Percentiles rank a stretch among this genome's conserved stretches.
Conservation (phyloP, 129 eudicot species). For the Heracleum sosnowskyi region DNA sequence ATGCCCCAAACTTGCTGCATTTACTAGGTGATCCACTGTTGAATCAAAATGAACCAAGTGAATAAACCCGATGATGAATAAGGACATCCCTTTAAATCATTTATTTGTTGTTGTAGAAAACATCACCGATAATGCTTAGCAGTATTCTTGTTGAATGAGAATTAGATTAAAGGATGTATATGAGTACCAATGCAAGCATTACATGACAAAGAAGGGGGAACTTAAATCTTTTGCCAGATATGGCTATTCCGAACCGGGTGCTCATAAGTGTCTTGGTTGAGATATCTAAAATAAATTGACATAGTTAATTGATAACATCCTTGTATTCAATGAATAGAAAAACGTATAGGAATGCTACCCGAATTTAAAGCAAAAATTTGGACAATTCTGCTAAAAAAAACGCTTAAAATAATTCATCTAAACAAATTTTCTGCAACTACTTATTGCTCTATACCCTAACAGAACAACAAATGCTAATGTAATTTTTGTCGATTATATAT, state of each 20-base stretch:
- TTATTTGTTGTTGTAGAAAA: background rate
- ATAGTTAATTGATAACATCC: too few species aligned
- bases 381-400: background rate
- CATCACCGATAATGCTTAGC: background rate
- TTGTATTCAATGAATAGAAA: too few species aligned
- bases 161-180: background rate
- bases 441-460: background rate
- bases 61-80: background rate
- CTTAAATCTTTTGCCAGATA: background rate
- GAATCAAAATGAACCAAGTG: background rate
- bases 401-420: background rate
- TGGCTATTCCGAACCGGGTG: background rate
- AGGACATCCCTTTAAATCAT: background rate
- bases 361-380: background rate
- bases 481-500: background rate
- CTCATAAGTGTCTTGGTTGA: background rate
- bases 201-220: background rate
- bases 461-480: background rate
- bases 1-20: constrained; percentile 88
- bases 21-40: constrained; percentile 94
- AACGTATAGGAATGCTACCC: background rate
- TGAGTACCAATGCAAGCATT: background rate
- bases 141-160: background rate
- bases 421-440: background rate
- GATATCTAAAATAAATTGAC: background rate